phyloP scores from a whole-genome alignment of 345 rosid genomes.

The Gossypium australe region DNA sequence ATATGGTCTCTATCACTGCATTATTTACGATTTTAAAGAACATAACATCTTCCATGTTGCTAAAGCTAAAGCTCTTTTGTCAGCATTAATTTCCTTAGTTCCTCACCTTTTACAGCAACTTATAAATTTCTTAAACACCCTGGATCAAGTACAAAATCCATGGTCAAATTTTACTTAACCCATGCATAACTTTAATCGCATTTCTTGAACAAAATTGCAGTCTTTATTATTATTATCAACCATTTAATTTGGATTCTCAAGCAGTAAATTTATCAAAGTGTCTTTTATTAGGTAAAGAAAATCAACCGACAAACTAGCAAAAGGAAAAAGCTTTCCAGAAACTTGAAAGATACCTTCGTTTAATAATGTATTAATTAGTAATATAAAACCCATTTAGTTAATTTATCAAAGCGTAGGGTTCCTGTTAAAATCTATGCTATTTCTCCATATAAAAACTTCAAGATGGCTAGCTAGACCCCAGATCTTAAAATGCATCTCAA shows the following conservation, averaged over 20 bases:
- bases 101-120: not conserved
- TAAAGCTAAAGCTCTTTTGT: not conserved
- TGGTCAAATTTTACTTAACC: not conserved
- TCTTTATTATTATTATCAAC: not conserved
- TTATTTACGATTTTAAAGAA: not conserved
- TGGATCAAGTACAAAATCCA: not conserved
- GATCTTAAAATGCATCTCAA: not conserved
- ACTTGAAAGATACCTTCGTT: not conserved
- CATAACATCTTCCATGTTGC: not conserved
- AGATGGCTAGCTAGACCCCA: not conserved
- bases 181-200: not conserved
- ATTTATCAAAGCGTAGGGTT: not conserved
- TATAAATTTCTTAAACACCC: slow-evolving; percentile 5
- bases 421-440: not conserved
- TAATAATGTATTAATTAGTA: not conserved
- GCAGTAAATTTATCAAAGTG: not conserved
- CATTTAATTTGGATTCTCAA: not conserved
- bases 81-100: not conserved
- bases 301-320: too few relatives aligned
- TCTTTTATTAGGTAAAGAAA: not conserved
- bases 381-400: not conserved
- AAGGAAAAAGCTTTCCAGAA: too few relatives aligned
- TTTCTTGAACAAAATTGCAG: not conserved
- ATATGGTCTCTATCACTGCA: not conserved
- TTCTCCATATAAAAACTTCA: not conserved